Base-by-base conservation (phyloP, 2,329 filamentous ascomycete genomes). In the Verticillium isaacii region DNA sequence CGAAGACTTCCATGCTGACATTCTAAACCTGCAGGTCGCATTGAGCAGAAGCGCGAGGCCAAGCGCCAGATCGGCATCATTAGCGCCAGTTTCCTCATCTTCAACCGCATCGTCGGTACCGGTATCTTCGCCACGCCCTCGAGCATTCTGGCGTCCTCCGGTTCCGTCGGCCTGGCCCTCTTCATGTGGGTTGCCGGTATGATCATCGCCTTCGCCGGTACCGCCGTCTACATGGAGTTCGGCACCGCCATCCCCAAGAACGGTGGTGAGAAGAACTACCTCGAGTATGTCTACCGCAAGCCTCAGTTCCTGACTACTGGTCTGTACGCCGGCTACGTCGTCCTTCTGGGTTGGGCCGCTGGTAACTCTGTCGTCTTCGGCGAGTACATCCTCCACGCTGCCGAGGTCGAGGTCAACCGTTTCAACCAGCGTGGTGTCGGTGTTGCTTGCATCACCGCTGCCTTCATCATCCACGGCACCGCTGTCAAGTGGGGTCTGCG, bases 361-460 rank as follows among this genome's bases (percentile, higher is more conserved):
- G 84, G 84, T 15, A 90, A 90, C 72, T 88, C 84, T 1, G 85
- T 91, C 65, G 82, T 90, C 45, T 90, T 91, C 65, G 87, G 87
- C 63, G 86, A 89, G 70, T 90, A 90, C 72, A 85, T 91, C 61
- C 80, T 91, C 2, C 81, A 88, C 68, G 88, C 88, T 9, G 84
- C 87, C 12, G 76, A 85, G 14, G 79, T 85, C 25, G 82, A 89
- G 65, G 84, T 88, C 29, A 81, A 77, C 57, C 78, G 86, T 25
- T 90, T 87, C 87, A 89, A 89, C 71, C 85, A 89, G 74, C 81
- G 88, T 45, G 86, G 80, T 54, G 77, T 90, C 19, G 88, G 86
- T 36, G 74, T 91, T n/a, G 86, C 83, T 12, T 88, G 87, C 70
- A 84, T 90, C 68, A 89, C 86, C 0, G 71, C 78, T 1, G 86